Evolutionary conservation across 2,329 filamentous ascomycete species (phyloP), one percentile per base, ranked within the genome.

Genomic region (Tolypocladium tundrense): DNA sequence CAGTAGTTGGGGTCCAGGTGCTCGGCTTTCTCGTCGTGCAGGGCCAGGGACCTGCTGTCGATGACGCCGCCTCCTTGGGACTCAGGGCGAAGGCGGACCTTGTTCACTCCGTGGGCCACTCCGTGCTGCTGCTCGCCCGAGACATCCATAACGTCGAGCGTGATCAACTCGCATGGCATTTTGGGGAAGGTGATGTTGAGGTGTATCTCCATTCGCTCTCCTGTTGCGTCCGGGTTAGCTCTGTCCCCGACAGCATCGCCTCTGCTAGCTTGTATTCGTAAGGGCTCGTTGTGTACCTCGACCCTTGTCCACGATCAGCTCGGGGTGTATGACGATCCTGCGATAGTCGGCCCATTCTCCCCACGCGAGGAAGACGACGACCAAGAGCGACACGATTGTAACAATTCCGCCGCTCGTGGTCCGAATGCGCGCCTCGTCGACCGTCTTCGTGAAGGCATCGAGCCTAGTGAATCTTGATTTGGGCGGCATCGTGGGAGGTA

Each of bases 141-240:
- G 33, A 97, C 93, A 75, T 99, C 94, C 94, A 99, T 99, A 58
- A 99, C 93, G 72, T 99, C 94, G 66, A 99, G 86, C 14, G 94
- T 97, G 64, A 97, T 80, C 55, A 99, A 85, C 74, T 97, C 93
- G 77, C 94, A 99, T 11, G 94, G 94, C 65, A 99, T 83, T 62
- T 87, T 86, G 11, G 94, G 94, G 72, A 99, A 99, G 53, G 91
- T 94, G 60, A 99, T 87, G 77, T 99, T 99, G 74, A 99, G 83
- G 72, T 96, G 91, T 64, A 99, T 99, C 73, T 97, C 94, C 93
- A 99, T 97, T 74, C 93, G 91, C 80, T 99, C 92, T 72, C 91
- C 89, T 91, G 65, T 58, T 54, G 52, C 48, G 9, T 42, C 27
- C 27, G 52, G 62, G 62, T 69, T 67, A 67, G 70, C 61, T 57